phyloP scores from a whole-genome alignment of 2,329 filamentous ascomycete species.

The Aspergillus melleus region DNA sequence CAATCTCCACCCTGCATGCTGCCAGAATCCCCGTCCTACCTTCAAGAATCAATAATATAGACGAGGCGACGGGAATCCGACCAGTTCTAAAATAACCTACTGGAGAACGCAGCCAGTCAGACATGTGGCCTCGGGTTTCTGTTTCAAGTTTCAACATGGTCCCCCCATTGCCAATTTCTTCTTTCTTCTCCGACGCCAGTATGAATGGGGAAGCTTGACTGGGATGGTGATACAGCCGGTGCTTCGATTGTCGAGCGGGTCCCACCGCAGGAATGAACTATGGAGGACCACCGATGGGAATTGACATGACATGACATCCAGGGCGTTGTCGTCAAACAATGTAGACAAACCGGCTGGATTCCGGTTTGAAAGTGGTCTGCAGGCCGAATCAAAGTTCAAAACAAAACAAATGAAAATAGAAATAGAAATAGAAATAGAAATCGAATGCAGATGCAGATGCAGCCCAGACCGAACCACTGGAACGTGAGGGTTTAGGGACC shows the following conservation, averaged over 20 bases:
- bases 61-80: neutral
- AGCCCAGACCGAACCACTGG: neutral
- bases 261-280: neutral
- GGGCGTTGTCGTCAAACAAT: neutral
- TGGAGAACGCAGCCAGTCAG: neutral
- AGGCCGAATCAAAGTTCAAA: neutral
- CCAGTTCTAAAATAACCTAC: slow-evolving; percentile 2
- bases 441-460: neutral
- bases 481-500: neutral
- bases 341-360: neutral
- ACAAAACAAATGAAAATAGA: neutral
- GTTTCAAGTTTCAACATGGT: too few species aligned
- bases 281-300: neutral
- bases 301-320: neutral
- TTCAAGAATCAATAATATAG: neutral
- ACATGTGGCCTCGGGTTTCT: neutral
- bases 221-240: slow-evolving; percentile 2
- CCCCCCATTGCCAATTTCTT: too few species aligned
- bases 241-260: slow-evolving; percentile 5
- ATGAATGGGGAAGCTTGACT: slow-evolving; percentile 7
- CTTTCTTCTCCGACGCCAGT: neutral
- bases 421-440: neutral
- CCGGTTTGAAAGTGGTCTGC: neutral
- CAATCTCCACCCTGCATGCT: too few species aligned
- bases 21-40: too few species aligned